phyloP scores from a whole-genome alignment of 495 filamentous ascomycete genomes.

The Aspergillus olivimuriae region DNA sequence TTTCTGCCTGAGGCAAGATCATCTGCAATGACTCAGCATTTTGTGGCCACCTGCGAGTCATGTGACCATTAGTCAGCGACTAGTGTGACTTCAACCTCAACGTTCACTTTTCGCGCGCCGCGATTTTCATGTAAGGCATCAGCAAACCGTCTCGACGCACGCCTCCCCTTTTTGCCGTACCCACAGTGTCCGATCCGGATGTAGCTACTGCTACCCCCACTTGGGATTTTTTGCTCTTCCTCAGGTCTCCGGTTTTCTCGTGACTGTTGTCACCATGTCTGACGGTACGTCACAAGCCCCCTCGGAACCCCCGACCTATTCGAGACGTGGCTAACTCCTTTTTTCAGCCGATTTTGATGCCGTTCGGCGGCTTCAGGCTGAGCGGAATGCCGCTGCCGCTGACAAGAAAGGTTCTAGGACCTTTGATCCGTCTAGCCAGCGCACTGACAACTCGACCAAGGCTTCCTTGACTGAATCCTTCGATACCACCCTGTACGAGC shows the following conservation, averaged over 20 bases:
- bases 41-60: neutral
- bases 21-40: neutral
- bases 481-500: slow-evolving; percentile 89
- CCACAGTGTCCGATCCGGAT: slow-evolving; percentile 34
- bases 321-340: slow-evolving; percentile 14
- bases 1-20: too few species aligned
- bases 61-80: neutral
- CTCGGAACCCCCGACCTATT: slow-evolving; percentile 11
- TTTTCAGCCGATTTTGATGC: slow-evolving; percentile 77
- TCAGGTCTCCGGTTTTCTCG: slow-evolving; percentile 18
- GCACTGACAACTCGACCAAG: slow-evolving; percentile 87
- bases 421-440: slow-evolving; percentile 81
- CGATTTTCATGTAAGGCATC: slow-evolving; percentile 10
- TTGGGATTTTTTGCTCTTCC: slow-evolving; percentile 25
- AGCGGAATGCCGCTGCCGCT: slow-evolving; percentile 82
- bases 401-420: slow-evolving; percentile 81
- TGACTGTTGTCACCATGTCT: slow-evolving; percentile 43
- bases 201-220: slow-evolving; percentile 30
- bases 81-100: neutral
- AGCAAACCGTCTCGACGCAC: slow-evolving; percentile 12
- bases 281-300: slow-evolving; percentile 43
- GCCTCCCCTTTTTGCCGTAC: slow-evolving; percentile 25
- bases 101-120: neutral
- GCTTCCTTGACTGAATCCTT: slow-evolving; percentile 90
- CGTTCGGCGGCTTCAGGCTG: slow-evolving; percentile 76